Evolutionary conservation across 208 protist species (phyloP), one percentile per base, ranked within the genome.

Genomic region (Crithidia acanthocephali): DNA sequence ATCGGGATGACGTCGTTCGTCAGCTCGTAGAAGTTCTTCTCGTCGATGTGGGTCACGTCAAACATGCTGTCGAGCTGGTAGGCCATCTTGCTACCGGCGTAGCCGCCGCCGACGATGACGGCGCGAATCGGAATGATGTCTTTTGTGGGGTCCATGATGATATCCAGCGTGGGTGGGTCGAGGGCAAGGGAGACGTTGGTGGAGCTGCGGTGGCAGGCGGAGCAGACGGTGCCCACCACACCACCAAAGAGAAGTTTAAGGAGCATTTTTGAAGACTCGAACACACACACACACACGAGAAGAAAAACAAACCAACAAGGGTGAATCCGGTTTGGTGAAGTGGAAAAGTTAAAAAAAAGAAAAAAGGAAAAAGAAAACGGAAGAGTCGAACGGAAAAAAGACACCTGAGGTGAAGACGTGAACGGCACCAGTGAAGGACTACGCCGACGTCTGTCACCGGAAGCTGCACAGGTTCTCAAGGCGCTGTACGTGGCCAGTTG

Each of bases 1-100:
- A 93, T 90, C 1, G 87, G 85, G 56, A 94, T 94, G 57, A 95
- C 80, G 51, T 93, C 90, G 61, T 92, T 90, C 23, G 89, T 93
- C 15, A 94, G 75, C 67, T 97, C 90, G 64, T 84, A 93, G 59
- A 87, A 97, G 68, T 95, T 95, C 73, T 97, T 97, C 58, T 90
- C 84, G 64, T 97, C 92, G 52, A 97, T 88, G 45, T 93, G 68
- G 15, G 87, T 94, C 44, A 95, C 79, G 68, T 92, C 79, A 64
- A 97, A 91, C 55, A 95, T 86, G 77, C 87, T 93, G 74, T 97
- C 92, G 30, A 97, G 75, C 71, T 89, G 80, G 64, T 87, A 93
- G 37, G 90, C 90, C 48, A 94, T 68, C 42, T 80, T 81, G 25
- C 79, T 74, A n/a, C 92, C 92, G 4, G 86, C 70, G 72, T 93